Conservation (phyloP, 345 rosid genomes). For the Mangifera indica region DNA sequence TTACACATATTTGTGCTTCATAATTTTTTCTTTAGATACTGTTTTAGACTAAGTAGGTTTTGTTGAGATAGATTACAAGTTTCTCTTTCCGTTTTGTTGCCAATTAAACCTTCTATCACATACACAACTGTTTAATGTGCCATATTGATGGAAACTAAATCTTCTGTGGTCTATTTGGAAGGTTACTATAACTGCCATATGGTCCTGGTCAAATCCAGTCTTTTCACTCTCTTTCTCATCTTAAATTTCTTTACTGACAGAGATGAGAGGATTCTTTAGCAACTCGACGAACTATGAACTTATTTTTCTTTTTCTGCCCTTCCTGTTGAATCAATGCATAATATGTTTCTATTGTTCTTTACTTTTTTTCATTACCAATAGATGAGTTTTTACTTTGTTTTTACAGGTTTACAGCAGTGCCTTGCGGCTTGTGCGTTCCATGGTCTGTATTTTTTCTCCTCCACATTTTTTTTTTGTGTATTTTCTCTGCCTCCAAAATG, state of each 20-base stretch:
- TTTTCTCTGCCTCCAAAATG: neutral
- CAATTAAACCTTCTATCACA: neutral
- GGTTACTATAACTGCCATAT: neutral
- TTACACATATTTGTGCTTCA: slow-evolving; percentile 8
- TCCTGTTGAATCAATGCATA: neutral
- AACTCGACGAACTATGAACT: neutral
- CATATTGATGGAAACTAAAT: neutral
- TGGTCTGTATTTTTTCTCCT: slow-evolving; percentile 52
- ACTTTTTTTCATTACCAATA: neutral
- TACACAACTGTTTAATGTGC: neutral
- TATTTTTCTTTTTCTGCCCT: neutral
- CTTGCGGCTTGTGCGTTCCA: slow-evolving; percentile 88
- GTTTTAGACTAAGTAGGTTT: neutral
- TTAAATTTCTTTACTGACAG: too few relatives aligned
- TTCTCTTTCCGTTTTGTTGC: neutral
- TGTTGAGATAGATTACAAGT: neutral
- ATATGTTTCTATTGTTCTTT: neutral
- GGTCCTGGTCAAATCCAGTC: neutral
- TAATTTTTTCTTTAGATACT: slow-evolving; percentile 6
- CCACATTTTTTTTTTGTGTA: neutral
- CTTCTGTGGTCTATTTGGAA: neutral
- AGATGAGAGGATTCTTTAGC: neutral
- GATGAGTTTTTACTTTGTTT: slow-evolving; percentile 12
- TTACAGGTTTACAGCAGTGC: slow-evolving; percentile 96
- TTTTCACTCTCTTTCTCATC: neutral